These are phyloP conservation scores for Boletus sp. DNA, from an alignment of 1,284 basidiomycete genomes.

Conservation along the genomic window DNA sequence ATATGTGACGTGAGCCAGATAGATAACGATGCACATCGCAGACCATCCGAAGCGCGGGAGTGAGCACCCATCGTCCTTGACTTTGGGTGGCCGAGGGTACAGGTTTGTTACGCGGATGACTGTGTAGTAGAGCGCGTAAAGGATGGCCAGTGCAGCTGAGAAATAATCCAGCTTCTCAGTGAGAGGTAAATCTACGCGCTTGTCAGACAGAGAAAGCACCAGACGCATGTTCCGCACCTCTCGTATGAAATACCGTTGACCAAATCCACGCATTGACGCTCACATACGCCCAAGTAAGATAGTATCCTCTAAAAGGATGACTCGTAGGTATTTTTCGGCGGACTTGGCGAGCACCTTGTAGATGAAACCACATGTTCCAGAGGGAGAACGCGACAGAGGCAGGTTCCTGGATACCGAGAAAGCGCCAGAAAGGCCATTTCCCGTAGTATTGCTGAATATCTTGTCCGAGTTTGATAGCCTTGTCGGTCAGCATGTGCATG, in stretches of 20 bases:
- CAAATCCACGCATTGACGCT: conserved; percentile 94
- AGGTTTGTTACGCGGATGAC: conserved; percentile 78
- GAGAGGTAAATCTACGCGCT: conserved; percentile 62
- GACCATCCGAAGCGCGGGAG: conserved; percentile 40
- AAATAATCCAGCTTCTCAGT: conserved; percentile 98
- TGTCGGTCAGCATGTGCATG: conserved; percentile 79
- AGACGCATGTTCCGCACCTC: conserved; percentile 55
- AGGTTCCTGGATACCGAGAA: conserved; percentile 90
- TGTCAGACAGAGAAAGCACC: conserved; percentile 8
- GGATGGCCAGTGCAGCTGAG: conserved; percentile 82
- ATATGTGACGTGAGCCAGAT: conserved; percentile 74
- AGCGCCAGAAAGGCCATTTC: conserved; percentile 95
- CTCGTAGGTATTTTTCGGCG: conserved; percentile 46
- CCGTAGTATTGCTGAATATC: conserved; percentile 83
- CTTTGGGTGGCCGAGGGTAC: conserved; percentile 43
- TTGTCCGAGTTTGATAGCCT: conserved; percentile 44
- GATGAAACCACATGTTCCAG: conserved; percentile 78
- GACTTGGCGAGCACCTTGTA: conserved; percentile 53
- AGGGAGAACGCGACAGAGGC: conserved; percentile 89
- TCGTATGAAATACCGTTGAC: conserved; percentile 89
- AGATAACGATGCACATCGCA: conserved; percentile 49
- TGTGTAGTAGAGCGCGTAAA: conserved; percentile 74
- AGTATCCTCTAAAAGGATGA: conserved; percentile 74
- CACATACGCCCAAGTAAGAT: conserved; percentile 66
- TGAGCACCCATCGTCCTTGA: conserved; percentile 7